Conservation (phyloP, 106 monocot species). For the Phalaenopsis equestris region DNA sequence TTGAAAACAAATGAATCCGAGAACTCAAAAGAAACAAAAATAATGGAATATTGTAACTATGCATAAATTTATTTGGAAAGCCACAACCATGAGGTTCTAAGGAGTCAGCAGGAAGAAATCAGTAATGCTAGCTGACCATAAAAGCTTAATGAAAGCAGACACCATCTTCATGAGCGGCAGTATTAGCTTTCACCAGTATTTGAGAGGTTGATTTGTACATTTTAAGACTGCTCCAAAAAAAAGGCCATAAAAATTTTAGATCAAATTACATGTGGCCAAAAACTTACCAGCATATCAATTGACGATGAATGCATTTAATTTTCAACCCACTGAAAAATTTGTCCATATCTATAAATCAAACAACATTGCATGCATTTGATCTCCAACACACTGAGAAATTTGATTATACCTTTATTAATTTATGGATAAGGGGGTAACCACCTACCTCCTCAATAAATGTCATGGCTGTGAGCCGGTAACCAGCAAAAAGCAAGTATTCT, state of each 20-base stretch:
- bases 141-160: background rate
- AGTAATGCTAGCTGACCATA: background rate
- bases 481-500: constrained; percentile 93
- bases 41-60: too few species aligned
- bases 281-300: background rate
- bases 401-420: background rate
- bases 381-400: background rate
- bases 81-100: too few species aligned
- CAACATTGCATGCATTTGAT: background rate
- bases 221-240: background rate
- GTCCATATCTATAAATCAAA: background rate
- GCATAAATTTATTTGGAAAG: too few species aligned
- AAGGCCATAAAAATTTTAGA: background rate
- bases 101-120: too few species aligned
- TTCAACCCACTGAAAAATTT: background rate
- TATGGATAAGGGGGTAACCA: constrained; percentile 6
- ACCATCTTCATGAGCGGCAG: background rate
- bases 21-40: too few species aligned
- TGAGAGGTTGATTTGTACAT: background rate
- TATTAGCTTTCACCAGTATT: background rate
- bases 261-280: background rate
- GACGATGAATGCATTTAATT: background rate
- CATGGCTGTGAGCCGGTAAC: constrained; percentile 92
- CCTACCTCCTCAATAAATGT: constrained; percentile 97
- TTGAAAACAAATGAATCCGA: too few species aligned